phyloP scores from a whole-genome alignment of 495 filamentous ascomycete genomes.

The Trichoderma orchidacearum region DNA sequence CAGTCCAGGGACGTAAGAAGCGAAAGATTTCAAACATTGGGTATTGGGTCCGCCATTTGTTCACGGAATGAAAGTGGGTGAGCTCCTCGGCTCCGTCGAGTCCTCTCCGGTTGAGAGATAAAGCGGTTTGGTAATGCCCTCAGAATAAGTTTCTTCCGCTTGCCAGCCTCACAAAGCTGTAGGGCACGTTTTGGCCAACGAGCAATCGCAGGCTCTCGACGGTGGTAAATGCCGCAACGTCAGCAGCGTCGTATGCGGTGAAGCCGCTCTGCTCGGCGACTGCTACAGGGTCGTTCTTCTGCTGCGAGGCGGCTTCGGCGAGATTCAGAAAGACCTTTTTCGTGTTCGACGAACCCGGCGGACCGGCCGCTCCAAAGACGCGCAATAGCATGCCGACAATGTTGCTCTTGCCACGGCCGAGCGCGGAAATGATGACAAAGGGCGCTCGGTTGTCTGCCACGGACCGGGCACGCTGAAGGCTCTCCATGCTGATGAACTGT shows the following conservation, averaged over 20 bases:
- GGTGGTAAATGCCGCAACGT: conserved; percentile 69
- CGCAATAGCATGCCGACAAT: conserved; percentile 68
- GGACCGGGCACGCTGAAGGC: conserved; percentile 49
- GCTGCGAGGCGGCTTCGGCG: conserved; percentile 43
- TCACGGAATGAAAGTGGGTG: too few species aligned
- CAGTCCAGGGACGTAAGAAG: too few species aligned
- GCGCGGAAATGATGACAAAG: conserved; percentile 65
- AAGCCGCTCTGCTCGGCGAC: conserved; percentile 60
- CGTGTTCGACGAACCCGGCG: conserved; percentile 32
- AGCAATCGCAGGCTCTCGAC: conserved; percentile 65
- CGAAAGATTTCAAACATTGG: too few species aligned
- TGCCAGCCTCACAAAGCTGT: conserved; percentile 72
- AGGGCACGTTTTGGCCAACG: conserved; percentile 74
- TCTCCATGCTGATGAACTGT: conserved; percentile 68
- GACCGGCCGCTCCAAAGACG: conserved; percentile 34
- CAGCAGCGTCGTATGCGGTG: conserved; percentile 64
- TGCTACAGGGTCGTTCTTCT: conserved; percentile 52
- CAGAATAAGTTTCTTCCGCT: conserved; percentile 57
- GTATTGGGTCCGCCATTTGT: too few species aligned
- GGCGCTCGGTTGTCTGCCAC: conserved; percentile 33
- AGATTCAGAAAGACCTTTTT: conserved; percentile 74
- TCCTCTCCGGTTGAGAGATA: too few species aligned
- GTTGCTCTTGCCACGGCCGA: conserved; percentile 63
- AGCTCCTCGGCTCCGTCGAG: too few species aligned
- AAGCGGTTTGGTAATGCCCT: conserved; percentile 6